Evolutionary conservation across 2,329 filamentous ascomycete species (phyloP).

Genomic region (Chrysoporthe cubensis): DNA sequence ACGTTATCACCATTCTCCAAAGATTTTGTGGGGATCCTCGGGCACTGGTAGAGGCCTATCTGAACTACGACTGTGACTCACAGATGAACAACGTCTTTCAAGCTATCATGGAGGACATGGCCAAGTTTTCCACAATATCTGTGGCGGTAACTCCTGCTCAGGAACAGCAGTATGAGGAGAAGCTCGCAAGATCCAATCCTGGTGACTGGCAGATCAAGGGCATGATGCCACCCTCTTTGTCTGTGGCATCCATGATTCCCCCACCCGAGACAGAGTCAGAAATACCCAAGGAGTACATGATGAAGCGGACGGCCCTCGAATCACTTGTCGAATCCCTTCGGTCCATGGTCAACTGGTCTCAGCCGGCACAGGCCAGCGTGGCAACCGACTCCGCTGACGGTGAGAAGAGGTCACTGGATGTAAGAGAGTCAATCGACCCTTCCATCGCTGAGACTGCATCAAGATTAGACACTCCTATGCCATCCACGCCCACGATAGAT

Average conservation of each 20-base stretch:
- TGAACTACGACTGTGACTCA: constrained; percentile 97
- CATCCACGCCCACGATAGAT: constrained; percentile 72
- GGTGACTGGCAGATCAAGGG: constrained; percentile 84
- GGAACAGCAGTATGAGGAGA: constrained; percentile 86
- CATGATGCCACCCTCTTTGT: constrained; percentile 85
- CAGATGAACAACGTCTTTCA: constrained; percentile 98
- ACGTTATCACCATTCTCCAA: constrained; percentile 84
- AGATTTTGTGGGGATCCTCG: constrained; percentile 84
- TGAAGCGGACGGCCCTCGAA: constrained; percentile 89
- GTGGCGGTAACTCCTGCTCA: constrained; percentile 75
- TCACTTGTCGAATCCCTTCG: constrained; percentile 85
- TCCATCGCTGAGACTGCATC: constrained; percentile 63
- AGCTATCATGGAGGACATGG: constrained; percentile 89
- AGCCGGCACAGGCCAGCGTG: constrained; percentile 65
- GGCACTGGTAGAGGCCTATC: constrained; percentile 89
- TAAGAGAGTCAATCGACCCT: constrained; percentile 79
- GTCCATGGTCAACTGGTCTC: constrained; percentile 91
- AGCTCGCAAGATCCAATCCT: constrained; percentile 63
- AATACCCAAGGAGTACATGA: constrained; percentile 84
- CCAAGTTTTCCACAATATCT: constrained; percentile 80
- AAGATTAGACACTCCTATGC: constrained; percentile 62
- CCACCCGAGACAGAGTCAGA: constrained; percentile 66
- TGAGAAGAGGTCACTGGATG: constrained; percentile 58
- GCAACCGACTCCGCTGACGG: constrained; percentile 52
- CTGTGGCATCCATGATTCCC: constrained; percentile 73